Evolutionary conservation across 2,329 filamentous ascomycete genomes (phyloP).

Genomic region (Phyllosticta capitalensis): DNA sequence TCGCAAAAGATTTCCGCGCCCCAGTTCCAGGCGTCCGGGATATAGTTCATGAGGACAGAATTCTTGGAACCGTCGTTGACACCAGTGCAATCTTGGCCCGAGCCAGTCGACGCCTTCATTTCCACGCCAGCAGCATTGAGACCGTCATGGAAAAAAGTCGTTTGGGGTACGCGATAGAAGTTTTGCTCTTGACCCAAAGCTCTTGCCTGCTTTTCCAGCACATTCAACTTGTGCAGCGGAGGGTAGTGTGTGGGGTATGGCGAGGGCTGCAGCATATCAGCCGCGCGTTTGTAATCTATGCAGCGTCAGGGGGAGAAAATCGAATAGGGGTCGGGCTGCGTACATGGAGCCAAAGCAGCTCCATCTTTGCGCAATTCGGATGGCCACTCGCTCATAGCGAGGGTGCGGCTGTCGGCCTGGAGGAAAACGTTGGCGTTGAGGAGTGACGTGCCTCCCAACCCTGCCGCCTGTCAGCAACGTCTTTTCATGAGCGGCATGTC

Average conservation of each 20-base stretch:
- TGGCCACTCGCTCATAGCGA: constrained; percentile 50
- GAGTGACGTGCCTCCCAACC: constrained; percentile 56
- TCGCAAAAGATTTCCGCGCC: constrained; percentile 62
- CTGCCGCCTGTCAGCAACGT: constrained; percentile 19
- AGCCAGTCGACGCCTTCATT: constrained; percentile 51
- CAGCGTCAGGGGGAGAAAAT: background rate
- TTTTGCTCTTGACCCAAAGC: constrained; percentile 42
- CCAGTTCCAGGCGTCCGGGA: constrained; percentile 63
- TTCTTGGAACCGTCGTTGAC: constrained; percentile 61
- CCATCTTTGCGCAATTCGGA: constrained; percentile 40
- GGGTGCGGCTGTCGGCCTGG: constrained; percentile 45
- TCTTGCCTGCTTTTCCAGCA: constrained; percentile 49
- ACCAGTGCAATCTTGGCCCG: constrained; percentile 55
- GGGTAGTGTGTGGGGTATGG: constrained; percentile 51
- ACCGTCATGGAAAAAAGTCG: constrained; percentile 52
- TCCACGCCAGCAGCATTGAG: constrained; percentile 55
- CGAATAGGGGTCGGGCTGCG: constrained; percentile 16
- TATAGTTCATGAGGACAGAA: constrained; percentile 56
- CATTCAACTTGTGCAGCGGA: constrained; percentile 46
- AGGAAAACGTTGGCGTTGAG: constrained; percentile 61
- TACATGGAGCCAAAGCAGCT: constrained; percentile 40
- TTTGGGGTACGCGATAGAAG: constrained; percentile 50
- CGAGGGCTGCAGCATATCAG: constrained; percentile 48
- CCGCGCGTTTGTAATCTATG: constrained; percentile 49
- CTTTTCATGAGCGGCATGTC: constrained; percentile 11